Base-by-base conservation (phyloP, 2,329 filamentous ascomycete genomes). In the Decorospora gaudefroyi region DNA sequence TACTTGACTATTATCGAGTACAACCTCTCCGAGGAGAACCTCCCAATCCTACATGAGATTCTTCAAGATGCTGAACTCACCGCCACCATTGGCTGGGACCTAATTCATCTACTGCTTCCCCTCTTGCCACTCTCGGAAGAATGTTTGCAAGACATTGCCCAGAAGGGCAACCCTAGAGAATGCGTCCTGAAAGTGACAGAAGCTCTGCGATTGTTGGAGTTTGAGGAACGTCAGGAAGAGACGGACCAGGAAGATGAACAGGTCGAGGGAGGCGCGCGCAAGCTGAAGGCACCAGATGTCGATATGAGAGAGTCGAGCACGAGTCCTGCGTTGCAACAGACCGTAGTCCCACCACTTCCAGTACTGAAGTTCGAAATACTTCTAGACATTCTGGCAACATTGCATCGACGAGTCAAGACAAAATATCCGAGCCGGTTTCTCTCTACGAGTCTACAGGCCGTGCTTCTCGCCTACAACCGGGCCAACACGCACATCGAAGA, bases 161-260 rank as follows among this genome's bases (percentile, higher is more conserved):
- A 84, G 16, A 76, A 90, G 26, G 88, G 88, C 36, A 93, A 92
- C 64, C 88, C 88, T 1, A 78, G 88, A 36, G 88, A 93, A 69
- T 86, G 90, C 31, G 86, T 92, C 46, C 76, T 93, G 57, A 91
- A 91, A 65, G 83, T 90, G 19, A 84, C 88, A 17, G 87, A 91
- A 66, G 81, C 82, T 10, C 74, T 93, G 49, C 81, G 86, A 37
- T 60, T 79, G 11, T 73, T 87, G 4, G 76, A 81, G 18, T 77
- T 81, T 26, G 64, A 71, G 15, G 62, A 64, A 4, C 48, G 54
- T 10, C 65, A 67, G 81, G 71, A 85, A 81, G 62, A 87, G 85
- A 50, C 75, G 2, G 62, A 67, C n/a, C 72, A 76, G 17, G 49
- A 55, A 8, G 55, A 57, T 9, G 70, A 72, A 6, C 72, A 68